Conservation (phyloP, 2,329 filamentous ascomycete genomes). For the Ascochyta clinopodiicola region DNA sequence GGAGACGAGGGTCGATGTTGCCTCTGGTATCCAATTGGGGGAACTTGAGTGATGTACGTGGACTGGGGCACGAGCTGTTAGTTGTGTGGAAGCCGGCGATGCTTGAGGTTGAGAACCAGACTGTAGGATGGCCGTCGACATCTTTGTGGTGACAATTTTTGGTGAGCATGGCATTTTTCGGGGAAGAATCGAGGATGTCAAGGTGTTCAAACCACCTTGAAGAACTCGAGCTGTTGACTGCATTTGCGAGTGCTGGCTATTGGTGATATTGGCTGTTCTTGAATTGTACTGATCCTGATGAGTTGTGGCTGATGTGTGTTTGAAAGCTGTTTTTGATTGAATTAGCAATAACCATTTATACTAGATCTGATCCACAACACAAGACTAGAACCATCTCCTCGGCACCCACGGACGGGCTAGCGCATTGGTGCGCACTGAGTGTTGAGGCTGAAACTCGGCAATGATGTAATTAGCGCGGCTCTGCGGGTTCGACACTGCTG, state of each 20-base stretch:
- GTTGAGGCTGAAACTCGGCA: background rate
- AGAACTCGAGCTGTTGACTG: background rate
- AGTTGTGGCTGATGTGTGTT: too few species aligned
- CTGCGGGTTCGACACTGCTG: background rate
- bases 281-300: too few species aligned
- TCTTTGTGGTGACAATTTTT: background rate
- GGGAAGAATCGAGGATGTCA: background rate
- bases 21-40: background rate
- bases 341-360: too few species aligned
- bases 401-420: background rate
- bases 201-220: background rate
- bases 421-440: background rate
- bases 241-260: background rate
- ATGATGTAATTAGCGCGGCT: constrained; percentile 7
- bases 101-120: background rate
- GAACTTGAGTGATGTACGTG: background rate
- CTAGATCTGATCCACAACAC: background rate
- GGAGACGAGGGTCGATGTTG: background rate
- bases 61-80: background rate
- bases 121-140: background rate
- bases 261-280: background rate
- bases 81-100: background rate
- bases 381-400: background rate
- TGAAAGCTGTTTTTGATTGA: too few species aligned
- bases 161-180: background rate